Conservation (phyloP, 345 rosid genomes). For the Eucalyptus globulus region DNA sequence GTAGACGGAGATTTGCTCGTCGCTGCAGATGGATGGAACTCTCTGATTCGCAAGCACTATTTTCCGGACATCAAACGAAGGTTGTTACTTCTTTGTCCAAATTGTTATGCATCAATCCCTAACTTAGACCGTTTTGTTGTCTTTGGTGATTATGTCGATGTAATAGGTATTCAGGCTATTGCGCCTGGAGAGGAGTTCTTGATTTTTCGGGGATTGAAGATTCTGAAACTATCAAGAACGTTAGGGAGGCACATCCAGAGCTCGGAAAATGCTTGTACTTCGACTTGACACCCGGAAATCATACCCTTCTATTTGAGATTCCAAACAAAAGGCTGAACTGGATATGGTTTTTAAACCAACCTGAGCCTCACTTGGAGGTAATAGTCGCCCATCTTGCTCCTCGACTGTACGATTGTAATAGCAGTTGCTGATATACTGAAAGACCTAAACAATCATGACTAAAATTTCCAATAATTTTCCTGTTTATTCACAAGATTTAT, state of each 20-base stretch:
- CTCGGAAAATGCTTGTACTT: constrained; percentile 61
- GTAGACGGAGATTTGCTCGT: constrained; percentile 51
- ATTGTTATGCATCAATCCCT: not conserved
- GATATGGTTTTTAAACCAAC: constrained; percentile 65
- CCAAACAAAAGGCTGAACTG: constrained; percentile 45
- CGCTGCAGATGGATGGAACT: constrained; percentile 71
- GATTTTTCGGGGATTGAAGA: constrained; percentile 42
- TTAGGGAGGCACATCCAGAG: constrained; percentile 36
- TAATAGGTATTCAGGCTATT: constrained; percentile 65
- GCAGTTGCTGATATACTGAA: not conserved
- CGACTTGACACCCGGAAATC: constrained; percentile 28
- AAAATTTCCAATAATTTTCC: not conserved
- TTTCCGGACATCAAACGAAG: constrained; percentile 48
- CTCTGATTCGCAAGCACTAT: constrained; percentile 40
- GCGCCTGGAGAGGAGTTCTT: constrained; percentile 75
- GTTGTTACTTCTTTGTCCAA: constrained; percentile 7
- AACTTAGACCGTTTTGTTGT: not conserved
- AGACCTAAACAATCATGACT: not conserved
- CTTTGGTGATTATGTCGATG: not conserved
- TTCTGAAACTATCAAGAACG: constrained; percentile 23
- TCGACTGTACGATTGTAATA: not conserved
- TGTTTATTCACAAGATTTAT: not conserved
- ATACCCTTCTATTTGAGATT: constrained; percentile 46
- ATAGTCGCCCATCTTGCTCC: not conserved
- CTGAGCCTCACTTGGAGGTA: constrained; percentile 55